Conservation (phyloP, 176 grass and related monocot genomes). For the Aegilops umbellulata region DNA sequence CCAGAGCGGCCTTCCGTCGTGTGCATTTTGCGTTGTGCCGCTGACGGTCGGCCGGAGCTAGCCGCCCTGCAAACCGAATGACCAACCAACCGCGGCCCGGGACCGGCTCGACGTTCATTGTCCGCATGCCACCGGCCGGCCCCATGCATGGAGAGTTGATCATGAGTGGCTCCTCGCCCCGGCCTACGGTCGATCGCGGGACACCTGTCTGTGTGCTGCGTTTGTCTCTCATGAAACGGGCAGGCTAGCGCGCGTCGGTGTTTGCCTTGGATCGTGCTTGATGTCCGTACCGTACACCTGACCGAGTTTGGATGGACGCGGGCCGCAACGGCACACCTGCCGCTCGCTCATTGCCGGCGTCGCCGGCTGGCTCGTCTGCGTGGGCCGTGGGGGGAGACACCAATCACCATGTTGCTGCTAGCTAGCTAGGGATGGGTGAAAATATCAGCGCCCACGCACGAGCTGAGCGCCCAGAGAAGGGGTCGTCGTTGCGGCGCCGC, state of each 20-base stretch:
- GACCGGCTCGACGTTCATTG: not conserved
- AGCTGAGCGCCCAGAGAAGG: not conserved
- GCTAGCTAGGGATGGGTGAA: not conserved
- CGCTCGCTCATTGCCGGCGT: slow-evolving; percentile 9
- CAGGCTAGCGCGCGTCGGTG: not conserved
- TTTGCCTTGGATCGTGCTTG: not conserved
- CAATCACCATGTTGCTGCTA: not conserved
- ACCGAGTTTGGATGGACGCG: slow-evolving; percentile 18
- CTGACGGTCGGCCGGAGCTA: not conserved
- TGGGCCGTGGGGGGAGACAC: not conserved
- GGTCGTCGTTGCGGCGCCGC: slow-evolving; percentile 22
- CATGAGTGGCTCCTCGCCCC: not conserved
- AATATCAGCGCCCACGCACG: not conserved
- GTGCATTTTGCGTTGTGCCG: not conserved
- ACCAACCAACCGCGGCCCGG: slow-evolving; percentile 1
- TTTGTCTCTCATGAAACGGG: not conserved
- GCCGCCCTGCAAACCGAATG: slow-evolving; percentile 10
- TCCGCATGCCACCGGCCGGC: not conserved
- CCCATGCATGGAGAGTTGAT: not conserved
- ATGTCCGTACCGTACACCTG: not conserved
- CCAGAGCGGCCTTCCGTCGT: not conserved
- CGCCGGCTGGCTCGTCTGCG: not conserved
- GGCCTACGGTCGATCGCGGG: not conserved
- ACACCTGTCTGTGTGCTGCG: slow-evolving; percentile 11
- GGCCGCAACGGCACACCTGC: slow-evolving; percentile 9